Evolutionary conservation across 2,329 filamentous ascomycete species (phyloP).

Genomic region (Apiospora marii): DNA sequence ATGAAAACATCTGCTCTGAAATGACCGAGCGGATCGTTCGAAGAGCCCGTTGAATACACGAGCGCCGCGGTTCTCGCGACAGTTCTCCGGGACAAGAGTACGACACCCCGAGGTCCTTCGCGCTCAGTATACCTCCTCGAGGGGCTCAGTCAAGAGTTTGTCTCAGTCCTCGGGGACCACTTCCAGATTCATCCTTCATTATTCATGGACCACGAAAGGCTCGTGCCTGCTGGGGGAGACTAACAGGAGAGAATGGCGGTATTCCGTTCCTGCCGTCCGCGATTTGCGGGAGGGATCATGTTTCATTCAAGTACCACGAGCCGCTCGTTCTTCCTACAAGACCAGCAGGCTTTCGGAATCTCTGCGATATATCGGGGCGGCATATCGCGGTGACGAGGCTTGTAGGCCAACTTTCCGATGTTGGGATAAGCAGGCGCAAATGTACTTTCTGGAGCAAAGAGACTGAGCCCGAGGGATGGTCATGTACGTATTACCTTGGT

Average conservation of each 20-base stretch:
- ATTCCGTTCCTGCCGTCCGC: slow-evolving; percentile 33
- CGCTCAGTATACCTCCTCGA: slow-evolving; percentile 30
- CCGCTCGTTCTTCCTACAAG: slow-evolving; percentile 31
- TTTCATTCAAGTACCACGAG: slow-evolving; percentile 36
- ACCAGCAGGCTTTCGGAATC: slow-evolving; percentile 34
- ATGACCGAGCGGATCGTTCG: too few species aligned
- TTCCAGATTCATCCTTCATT: slow-evolving; percentile 36
- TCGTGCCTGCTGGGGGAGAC: slow-evolving; percentile 35
- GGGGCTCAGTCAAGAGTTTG: slow-evolving; percentile 34
- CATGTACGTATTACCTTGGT: slow-evolving; percentile 29
- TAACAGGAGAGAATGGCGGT: slow-evolving; percentile 35
- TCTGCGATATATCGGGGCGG: slow-evolving; percentile 35
- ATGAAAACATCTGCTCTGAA: too few species aligned
- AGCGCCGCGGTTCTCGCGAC: too few species aligned
- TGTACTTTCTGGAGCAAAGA: slow-evolving; percentile 35
- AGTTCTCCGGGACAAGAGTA: too few species aligned
- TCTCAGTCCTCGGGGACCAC: slow-evolving; percentile 31
- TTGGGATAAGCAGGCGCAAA: slow-evolving; percentile 35
- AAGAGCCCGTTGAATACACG: too few species aligned
- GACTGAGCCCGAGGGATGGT: slow-evolving; percentile 31
- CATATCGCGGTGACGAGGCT: slow-evolving; percentile 35
- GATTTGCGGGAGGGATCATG: slow-evolving; percentile 29
- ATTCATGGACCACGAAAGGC: slow-evolving; percentile 38
- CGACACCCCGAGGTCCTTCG: too few species aligned
- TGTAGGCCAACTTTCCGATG: slow-evolving; percentile 32